These are phyloP conservation scores for Botrytis byssoidea DNA, from an alignment of 2,329 filamentous ascomycete species.

Conservation along the genomic window DNA sequence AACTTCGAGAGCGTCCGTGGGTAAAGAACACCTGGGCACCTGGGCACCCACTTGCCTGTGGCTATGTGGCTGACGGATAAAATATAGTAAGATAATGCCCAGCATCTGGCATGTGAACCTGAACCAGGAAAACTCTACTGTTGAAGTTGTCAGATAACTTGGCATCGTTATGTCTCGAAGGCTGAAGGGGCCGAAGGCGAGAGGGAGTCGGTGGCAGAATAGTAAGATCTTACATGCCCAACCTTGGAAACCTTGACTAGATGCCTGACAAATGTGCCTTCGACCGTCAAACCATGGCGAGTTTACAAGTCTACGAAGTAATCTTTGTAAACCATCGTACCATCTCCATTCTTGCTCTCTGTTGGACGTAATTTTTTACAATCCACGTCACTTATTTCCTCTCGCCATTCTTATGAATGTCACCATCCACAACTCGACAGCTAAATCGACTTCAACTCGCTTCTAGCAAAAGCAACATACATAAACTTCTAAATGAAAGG, in stretches of 20 bases:
- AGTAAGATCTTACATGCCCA: neutral
- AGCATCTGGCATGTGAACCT: neutral
- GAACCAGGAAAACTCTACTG: neutral
- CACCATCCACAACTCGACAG: neutral
- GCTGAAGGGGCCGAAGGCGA: neutral
- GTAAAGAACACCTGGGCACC: neutral
- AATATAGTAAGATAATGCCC: neutral
- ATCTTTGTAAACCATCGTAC: neutral
- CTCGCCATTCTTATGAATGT: neutral
- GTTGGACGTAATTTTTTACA: neutral
- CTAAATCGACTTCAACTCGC: neutral
- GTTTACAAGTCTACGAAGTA: neutral
- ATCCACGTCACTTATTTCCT: neutral
- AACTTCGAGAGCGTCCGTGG: neutral
- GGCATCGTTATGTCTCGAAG: neutral
- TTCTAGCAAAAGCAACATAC: neutral
- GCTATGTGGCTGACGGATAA: neutral
- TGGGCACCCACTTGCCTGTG: neutral
- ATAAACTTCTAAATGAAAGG: conserved; percentile 6
- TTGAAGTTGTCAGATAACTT: neutral
- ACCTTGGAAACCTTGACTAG: neutral
- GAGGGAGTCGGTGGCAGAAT: neutral
- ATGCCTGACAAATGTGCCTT: neutral
- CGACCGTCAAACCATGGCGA: neutral
- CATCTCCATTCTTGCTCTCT: neutral